These are phyloP conservation scores for Fremontodendron californicum DNA, from an alignment of 345 rosid species.

Conservation along the genomic window DNA sequence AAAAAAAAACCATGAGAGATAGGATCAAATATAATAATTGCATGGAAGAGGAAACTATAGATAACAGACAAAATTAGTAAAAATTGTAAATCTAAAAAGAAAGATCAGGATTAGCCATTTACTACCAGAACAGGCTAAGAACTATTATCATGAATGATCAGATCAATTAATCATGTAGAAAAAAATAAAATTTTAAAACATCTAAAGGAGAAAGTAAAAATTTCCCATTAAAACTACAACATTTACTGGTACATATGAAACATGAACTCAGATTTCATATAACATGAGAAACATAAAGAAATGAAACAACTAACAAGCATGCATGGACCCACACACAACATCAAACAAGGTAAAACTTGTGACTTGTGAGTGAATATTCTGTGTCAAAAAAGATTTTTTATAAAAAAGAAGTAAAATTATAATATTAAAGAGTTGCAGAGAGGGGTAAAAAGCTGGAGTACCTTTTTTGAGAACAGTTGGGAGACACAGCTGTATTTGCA, in stretches of 20 bases:
- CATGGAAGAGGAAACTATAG: slow-evolving; percentile 1
- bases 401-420: slow-evolving; percentile 9
- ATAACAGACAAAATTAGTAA: background rate
- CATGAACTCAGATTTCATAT: background rate
- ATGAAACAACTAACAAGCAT: slow-evolving; percentile 6
- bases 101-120: slow-evolving; percentile 5
- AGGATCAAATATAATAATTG: background rate
- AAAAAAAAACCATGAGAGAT: background rate
- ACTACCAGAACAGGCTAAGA: background rate
- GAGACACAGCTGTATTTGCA: slow-evolving; percentile 40
- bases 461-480: slow-evolving; percentile 71
- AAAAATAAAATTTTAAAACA: background rate
- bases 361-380: slow-evolving; percentile 43
- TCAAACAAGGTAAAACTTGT: slow-evolving; percentile 27
- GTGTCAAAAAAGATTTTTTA: slow-evolving; percentile 7
- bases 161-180: background rate
- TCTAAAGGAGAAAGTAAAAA: background rate
- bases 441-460: slow-evolving; percentile 30
- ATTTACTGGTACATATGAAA: background rate
- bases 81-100: slow-evolving; percentile 9
- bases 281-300: background rate
- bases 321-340: slow-evolving; percentile 41
- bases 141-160: background rate
- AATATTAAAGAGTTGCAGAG: background rate
- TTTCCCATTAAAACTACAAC: slow-evolving; percentile 11